Conservation (phyloP, 1,139 yeast genomes). For the Citeromyces siamensis region DNA sequence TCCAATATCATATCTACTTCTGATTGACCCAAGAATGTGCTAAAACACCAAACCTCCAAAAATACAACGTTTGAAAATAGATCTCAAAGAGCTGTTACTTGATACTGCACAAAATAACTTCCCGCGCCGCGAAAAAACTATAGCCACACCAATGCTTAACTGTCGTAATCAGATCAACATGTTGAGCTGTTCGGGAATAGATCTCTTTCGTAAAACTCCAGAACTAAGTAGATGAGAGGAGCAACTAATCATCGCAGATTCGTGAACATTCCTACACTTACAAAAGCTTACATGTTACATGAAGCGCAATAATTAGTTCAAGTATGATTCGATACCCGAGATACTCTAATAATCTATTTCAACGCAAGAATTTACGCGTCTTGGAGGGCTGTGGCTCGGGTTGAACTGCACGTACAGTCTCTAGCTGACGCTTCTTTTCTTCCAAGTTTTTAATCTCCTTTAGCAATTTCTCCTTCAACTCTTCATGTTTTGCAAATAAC, state of each 20-base stretch:
- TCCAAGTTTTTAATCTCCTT: conserved; percentile 84
- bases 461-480: conserved; percentile 88
- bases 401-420: conserved; percentile 48
- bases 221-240: too few relatives aligned
- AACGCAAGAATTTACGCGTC: conserved; percentile 49
- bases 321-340: too few relatives aligned
- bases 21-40: conserved; percentile 57
- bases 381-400: conserved; percentile 31
- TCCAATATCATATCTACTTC: conserved; percentile 30
- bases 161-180: too few relatives aligned
- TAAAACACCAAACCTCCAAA: conserved; percentile 25
- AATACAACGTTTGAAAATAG: conserved; percentile 43
- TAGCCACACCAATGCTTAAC: conserved; percentile 61
- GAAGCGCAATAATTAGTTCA: too few relatives aligned
- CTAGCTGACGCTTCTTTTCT: conserved; percentile 80
- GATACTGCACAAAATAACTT: conserved; percentile 24
- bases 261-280: too few relatives aligned
- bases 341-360: conserved; percentile 7
- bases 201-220: too few relatives aligned
- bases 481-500: conserved; percentile 88
- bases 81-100: conserved; percentile 63
- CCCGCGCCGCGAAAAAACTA: conserved; percentile 10
- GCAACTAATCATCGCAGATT: too few relatives aligned
- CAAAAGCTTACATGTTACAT: too few relatives aligned
- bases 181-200: too few relatives aligned